phyloP scores from a whole-genome alignment of 257 asterid genomes.

The Fraxinus pennsylvanica region DNA sequence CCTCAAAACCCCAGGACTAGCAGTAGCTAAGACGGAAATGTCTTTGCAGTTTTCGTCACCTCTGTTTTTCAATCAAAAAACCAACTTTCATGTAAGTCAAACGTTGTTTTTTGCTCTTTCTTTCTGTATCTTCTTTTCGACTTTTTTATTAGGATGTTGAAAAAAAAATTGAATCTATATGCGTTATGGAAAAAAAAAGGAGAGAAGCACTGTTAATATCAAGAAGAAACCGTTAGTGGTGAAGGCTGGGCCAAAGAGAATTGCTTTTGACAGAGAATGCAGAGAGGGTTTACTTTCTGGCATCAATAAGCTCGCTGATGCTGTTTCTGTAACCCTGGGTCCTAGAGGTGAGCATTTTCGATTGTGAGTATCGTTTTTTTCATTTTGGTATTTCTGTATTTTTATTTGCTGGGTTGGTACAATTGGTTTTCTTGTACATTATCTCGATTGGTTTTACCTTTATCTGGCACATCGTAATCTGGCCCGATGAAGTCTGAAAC shows the following conservation, averaged over 20 bases:
- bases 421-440: background rate
- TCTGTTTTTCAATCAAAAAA: slow-evolving; percentile 21
- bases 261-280: slow-evolving; percentile 68
- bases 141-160: slow-evolving; percentile 38
- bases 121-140: slow-evolving; percentile 10
- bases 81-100: slow-evolving; percentile 43
- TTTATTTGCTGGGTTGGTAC: background rate
- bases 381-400: background rate
- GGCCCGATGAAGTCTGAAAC: too few relatives aligned
- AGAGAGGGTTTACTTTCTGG: slow-evolving; percentile 79
- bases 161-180: slow-evolving; percentile 34
- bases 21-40: slow-evolving; percentile 19
- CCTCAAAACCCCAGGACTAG: slow-evolving; percentile 19
- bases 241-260: slow-evolving; percentile 82
- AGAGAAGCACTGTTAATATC: background rate
- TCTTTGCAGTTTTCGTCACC: slow-evolving; percentile 44
- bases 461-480: background rate
- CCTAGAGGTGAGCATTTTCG: slow-evolving; percentile 61
- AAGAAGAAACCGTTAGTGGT: slow-evolving; percentile 44
- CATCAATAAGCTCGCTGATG: slow-evolving; percentile 91
- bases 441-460: background rate
- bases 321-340: slow-evolving; percentile 91
- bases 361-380: background rate
- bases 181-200: slow-evolving; percentile 45
- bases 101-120: background rate